Percentiles rank a stretch among this genome's conserved stretches.
These are phyloP conservation scores for Ceratocystis papillata DNA, from an alignment of 2,329 filamentous ascomycete genomes.

Conservation along the genomic window DNA sequence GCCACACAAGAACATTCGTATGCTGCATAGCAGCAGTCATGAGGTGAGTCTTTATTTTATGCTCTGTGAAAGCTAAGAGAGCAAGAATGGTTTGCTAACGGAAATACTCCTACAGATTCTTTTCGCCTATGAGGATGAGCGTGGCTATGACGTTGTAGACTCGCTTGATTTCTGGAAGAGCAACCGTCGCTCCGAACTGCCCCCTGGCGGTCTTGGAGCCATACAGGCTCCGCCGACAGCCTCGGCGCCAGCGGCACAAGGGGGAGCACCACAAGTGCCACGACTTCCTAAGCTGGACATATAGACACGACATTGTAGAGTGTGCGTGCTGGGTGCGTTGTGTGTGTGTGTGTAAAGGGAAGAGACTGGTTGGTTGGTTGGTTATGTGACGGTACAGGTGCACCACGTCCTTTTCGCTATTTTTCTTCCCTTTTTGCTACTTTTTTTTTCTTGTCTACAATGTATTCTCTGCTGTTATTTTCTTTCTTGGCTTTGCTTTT, in stretches of 20 bases:
- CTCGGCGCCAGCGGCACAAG: background rate
- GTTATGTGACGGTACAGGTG: background rate
- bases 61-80: background rate
- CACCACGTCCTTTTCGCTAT: constrained; percentile 9
- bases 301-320: constrained; percentile 1
- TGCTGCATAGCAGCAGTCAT: constrained; percentile 93
- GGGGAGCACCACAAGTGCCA: constrained; percentile 16
- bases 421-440: constrained; percentile 18
- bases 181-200: constrained; percentile 41
- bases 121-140: constrained; percentile 94
- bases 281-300: constrained; percentile 21
- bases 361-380: constrained; percentile 6
- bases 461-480: constrained; percentile 9
- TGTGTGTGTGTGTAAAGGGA: constrained; percentile 13
- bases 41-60: constrained; percentile 49
- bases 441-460: constrained; percentile 14
- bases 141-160: constrained; percentile 84
- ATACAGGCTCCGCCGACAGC: constrained; percentile 6
- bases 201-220: constrained; percentile 17
- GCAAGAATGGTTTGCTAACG: background rate
- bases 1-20: constrained; percentile 90
- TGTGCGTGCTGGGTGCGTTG: background rate
- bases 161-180: constrained; percentile 94
- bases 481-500: background rate
- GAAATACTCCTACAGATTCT: constrained; percentile 55